A percentile compares a stretch with the other conserved stretches of the same genome.
phyloP scores from a whole-genome alignment of 345 rosid genomes.

The Gossypium turneri region DNA sequence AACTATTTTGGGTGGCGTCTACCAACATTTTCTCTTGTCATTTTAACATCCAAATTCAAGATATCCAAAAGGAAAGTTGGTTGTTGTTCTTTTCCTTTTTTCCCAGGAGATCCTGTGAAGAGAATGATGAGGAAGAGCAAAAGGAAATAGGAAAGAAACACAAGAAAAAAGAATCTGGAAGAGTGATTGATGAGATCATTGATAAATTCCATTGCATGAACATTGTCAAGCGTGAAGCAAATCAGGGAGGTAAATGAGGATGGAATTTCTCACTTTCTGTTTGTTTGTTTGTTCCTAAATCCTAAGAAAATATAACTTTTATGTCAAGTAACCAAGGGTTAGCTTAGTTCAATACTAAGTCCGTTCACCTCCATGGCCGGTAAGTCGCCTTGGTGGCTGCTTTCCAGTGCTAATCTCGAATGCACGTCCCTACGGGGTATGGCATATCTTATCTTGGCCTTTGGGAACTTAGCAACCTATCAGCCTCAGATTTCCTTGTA shows the following conservation, averaged over 20 bases:
- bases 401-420: not conserved
- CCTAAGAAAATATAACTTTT: not conserved
- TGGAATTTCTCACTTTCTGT: not conserved
- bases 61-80: not conserved
- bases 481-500: not conserved
- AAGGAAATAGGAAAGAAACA: not conserved
- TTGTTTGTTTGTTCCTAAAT: not conserved
- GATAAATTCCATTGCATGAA: conserved; percentile 2
- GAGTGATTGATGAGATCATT: not conserved
- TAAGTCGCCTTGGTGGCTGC: not conserved
- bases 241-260: conserved; percentile 2
- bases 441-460: not conserved
- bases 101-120: conserved; percentile 9
- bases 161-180: not conserved
- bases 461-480: not conserved
- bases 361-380: not conserved
- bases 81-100: not conserved
- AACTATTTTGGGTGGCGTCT: not conserved
- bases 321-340: not conserved
- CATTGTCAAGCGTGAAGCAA: conserved; percentile 9
- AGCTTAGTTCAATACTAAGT: not conserved
- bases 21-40: too few species aligned
- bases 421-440: not conserved
- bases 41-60: conserved; percentile 3
- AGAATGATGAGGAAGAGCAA: not conserved